Evolutionary conservation across 371 early-diverging fungal species (phyloP).

Genomic region (Mortierella sp.): DNA sequence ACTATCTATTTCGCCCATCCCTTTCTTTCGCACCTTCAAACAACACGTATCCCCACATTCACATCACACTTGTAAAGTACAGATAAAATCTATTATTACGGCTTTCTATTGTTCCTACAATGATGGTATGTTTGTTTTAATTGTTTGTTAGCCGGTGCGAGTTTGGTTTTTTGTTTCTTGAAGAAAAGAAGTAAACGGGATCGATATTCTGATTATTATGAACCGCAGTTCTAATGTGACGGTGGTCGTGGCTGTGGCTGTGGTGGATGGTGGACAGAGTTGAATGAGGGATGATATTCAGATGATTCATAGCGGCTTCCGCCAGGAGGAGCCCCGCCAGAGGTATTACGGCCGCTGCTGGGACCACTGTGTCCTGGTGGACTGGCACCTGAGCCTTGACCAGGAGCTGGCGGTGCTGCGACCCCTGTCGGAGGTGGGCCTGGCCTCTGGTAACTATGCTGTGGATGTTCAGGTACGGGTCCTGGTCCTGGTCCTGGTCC

Average conservation of each 20-base stretch:
- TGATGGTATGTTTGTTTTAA: no score
- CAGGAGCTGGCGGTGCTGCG: neutral
- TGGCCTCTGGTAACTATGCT: conserved; percentile 12
- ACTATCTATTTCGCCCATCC: no score
- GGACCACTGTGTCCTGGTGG: conserved; percentile 9
- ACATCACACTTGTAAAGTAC: no score
- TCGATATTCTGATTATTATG: no score
- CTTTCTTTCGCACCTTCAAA: no score
- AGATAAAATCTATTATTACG: no score
- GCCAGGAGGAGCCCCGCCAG: conserved; percentile 3
- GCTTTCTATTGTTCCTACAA: no score
- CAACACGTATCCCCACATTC: no score
- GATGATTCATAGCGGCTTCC: conserved; percentile 18
- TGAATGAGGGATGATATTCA: conserved; percentile 30
- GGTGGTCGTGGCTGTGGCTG: conserved; percentile 13
- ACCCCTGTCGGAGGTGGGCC: conserved; percentile 8
- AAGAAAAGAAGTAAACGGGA: no score
- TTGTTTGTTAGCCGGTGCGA: no score
- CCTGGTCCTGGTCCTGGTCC: conserved; percentile 4
- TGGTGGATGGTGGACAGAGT: conserved; percentile 19
- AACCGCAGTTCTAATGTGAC: no score
- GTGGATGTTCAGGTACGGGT: conserved; percentile 3
- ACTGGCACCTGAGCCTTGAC: conserved; percentile 9
- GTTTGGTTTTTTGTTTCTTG: no score
- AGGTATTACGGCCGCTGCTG: neutral